Evolutionary conservation across 495 filamentous ascomycete genomes (phyloP).

Genomic region (Xylaria nigripes): DNA sequence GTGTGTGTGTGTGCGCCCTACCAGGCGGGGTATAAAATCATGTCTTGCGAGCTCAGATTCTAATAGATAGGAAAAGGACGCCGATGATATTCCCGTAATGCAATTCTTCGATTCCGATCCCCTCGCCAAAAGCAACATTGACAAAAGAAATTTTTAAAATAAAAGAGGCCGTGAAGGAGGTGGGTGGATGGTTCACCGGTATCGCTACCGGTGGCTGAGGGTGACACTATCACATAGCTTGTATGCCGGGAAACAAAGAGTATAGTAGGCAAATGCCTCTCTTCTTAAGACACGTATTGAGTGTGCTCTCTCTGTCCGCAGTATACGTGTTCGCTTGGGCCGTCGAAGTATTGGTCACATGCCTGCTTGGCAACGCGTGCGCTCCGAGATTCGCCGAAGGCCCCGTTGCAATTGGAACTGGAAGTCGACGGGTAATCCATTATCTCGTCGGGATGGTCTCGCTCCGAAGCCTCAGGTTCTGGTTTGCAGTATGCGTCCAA

Average conservation of each 20-base stretch:
- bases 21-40: background rate
- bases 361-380: constrained; percentile 36
- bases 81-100: constrained; percentile 1
- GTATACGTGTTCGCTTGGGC: constrained; percentile 4
- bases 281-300: constrained; percentile 1
- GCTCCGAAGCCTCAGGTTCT: constrained; percentile 14
- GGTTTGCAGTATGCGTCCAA: constrained; percentile 33
- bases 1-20: background rate
- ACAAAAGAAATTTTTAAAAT: background rate
- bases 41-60: constrained; percentile 5
- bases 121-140: background rate
- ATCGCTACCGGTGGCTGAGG: too few relatives aligned
- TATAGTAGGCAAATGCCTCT: background rate
- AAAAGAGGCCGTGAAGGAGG: background rate
- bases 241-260: background rate
- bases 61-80: background rate
- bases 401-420: constrained; percentile 11
- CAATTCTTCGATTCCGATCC: constrained; percentile 1
- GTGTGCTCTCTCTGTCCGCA: background rate
- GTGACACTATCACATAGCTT: too few relatives aligned
- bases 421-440: constrained; percentile 19
- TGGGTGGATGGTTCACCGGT: background rate
- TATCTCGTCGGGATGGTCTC: constrained; percentile 8
- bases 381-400: constrained; percentile 27
- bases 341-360: constrained; percentile 32